Base-by-base conservation (phyloP, 148 eudicot genomes). In the Dianthus caryophyllus region DNA sequence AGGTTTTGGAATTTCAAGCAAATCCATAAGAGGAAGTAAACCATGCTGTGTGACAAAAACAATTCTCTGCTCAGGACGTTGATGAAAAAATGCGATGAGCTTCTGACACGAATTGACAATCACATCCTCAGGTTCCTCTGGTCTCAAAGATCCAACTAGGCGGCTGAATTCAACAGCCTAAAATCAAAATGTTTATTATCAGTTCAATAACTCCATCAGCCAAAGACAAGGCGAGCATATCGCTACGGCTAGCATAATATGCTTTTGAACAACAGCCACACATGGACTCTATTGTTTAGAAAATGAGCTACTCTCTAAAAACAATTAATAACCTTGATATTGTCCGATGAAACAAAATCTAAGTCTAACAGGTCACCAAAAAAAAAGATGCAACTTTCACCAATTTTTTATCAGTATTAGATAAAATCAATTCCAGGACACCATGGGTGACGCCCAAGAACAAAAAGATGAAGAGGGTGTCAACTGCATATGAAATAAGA, bases 141-240 rank as follows among this genome's bases (percentile, higher is more conserved):
- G 97, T 71, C 90, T 83, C 73, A 94, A 71, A n/a, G 85, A 84
- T 13, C 84, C 85, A 71, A 84, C 92, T 69, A 94, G 84, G 73
- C 85, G 87, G 78, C 88, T 81, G 71, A 94, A 94, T 73, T 94
- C 99, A 75, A 94, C 99, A 70, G 99, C 97, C 97, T 90, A 77
- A 33, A 79, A 44, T 29, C 44, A 43, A 17, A 20, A 58, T 36
- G 44, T 30, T 36, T 31, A 53, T 43, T 58, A 57, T 49, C 27
- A 67, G 29, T 65, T 43, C 64, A 57, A 57, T 33, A 71, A 41
- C 65, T 52, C 56, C 50, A 57, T 7, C 31, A 26, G 47, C 22
- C 29, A 61, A 53, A 47, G 22, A 49, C 4, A 15, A 31, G n/a
- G 3, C 20, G 27, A 60, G 62, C n/a, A 21, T 24, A 43, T 30